These are phyloP conservation scores for Stemphylium lycopersici DNA, from an alignment of 2,329 filamentous ascomycete species.

Conservation along the genomic window DNA sequence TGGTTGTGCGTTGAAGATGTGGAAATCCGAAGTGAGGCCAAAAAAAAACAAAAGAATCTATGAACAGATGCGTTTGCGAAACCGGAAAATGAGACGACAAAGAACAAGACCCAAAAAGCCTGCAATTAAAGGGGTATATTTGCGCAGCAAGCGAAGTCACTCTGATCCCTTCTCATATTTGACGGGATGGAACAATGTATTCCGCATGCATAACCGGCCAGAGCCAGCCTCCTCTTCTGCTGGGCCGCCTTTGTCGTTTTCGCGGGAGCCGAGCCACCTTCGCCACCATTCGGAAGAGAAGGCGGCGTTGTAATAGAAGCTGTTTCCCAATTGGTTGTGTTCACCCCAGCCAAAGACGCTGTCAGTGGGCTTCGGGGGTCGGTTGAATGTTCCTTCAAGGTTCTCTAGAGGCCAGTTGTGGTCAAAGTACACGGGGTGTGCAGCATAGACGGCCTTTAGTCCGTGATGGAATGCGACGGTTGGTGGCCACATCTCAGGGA, in stretches of 20 bases:
- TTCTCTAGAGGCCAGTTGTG: slow-evolving; percentile 66
- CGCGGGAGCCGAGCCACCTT: slow-evolving; percentile 56
- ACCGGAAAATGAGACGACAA: slow-evolving; percentile 19
- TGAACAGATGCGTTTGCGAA: slow-evolving; percentile 22
- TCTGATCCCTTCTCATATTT: slow-evolving; percentile 54
- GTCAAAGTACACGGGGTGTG: slow-evolving; percentile 81
- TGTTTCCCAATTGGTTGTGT: slow-evolving; percentile 58
- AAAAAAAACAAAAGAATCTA: slow-evolving; percentile 30
- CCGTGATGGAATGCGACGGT: slow-evolving; percentile 77
- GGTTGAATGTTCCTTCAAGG: slow-evolving; percentile 57
- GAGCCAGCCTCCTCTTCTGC: slow-evolving; percentile 52
- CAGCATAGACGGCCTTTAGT: slow-evolving; percentile 77
- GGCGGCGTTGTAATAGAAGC: slow-evolving; percentile 59
- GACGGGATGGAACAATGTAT: slow-evolving; percentile 56
- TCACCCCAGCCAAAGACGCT: slow-evolving; percentile 59
- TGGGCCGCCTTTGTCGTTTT: slow-evolving; percentile 53
- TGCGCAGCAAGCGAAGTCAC: slow-evolving; percentile 27
- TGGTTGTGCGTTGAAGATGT: slow-evolving; percentile 33
- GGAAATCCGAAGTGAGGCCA: slow-evolving; percentile 17
- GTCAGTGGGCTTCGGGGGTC: slow-evolving; percentile 52
- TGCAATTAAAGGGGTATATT: slow-evolving; percentile 36
- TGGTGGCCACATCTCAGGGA: slow-evolving; percentile 80
- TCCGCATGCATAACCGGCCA: slow-evolving; percentile 56
- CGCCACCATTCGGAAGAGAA: slow-evolving; percentile 57
- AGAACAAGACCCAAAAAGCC: slow-evolving; percentile 19